Conservation (phyloP, 2,329 filamentous ascomycete species). For the Rhynchosporium secalis region DNA sequence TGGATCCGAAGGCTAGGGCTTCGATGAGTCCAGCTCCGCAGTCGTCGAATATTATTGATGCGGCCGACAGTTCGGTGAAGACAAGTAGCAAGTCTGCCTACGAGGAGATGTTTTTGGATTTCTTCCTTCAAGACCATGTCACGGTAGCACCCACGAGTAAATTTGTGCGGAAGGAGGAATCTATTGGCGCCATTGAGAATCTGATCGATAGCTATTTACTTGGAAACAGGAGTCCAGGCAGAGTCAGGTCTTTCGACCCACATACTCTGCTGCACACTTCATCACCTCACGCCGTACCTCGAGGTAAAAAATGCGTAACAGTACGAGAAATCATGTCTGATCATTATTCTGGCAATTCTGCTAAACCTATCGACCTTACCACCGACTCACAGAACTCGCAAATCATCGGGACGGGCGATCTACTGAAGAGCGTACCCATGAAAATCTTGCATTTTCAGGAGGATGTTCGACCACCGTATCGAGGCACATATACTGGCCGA, state of each 20-base stretch:
- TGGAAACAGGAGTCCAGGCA: conserved; percentile 50
- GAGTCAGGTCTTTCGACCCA: conserved; percentile 46
- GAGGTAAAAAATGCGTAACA: conserved; percentile 44
- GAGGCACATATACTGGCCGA: conserved; percentile 62
- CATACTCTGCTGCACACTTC: conserved; percentile 48
- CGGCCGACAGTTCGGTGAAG: conserved; percentile 13
- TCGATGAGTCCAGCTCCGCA: conserved; percentile 34
- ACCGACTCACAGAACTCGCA: conserved; percentile 38
- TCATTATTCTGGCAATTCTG: conserved; percentile 27
- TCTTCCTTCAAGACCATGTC: conserved; percentile 74
- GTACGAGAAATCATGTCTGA: conserved; percentile 39
- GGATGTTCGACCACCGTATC: conserved; percentile 69
- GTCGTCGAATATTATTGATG: conserved; percentile 21
- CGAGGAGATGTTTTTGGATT: conserved; percentile 73
- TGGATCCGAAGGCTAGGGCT: conserved; percentile 29
- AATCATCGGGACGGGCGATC: conserved; percentile 30
- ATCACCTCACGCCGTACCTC: conserved; percentile 39
- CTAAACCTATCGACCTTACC: conserved; percentile 38
- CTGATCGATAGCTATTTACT: conserved; percentile 55
- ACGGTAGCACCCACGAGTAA: conserved; percentile 60
- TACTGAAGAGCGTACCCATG: conserved; percentile 33
- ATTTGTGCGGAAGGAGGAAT: conserved; percentile 59
- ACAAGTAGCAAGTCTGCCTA: conserved; percentile 51
- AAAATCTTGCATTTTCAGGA: conserved; percentile 52
- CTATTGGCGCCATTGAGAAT: conserved; percentile 50